These are phyloP conservation scores for Bacidia rubella DNA, from an alignment of 495 filamentous ascomycete species.

Conservation along the genomic window DNA sequence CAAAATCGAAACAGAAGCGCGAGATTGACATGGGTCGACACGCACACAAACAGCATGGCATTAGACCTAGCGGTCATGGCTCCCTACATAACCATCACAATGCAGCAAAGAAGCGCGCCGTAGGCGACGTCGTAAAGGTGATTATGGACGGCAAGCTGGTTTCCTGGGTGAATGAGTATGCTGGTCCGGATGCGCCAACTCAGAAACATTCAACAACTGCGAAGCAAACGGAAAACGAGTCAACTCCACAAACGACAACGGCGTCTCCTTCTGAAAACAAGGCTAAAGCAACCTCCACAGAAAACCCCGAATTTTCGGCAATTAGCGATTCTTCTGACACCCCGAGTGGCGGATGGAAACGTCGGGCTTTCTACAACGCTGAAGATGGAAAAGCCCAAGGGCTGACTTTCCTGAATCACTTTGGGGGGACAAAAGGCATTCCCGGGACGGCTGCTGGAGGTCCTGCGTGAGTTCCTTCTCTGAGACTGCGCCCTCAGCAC, in stretches of 20 bases:
- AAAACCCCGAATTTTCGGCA: neutral
- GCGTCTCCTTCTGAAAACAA: neutral
- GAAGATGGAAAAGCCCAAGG: conserved; percentile 34
- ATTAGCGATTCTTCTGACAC: neutral
- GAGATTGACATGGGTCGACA: conserved; percentile 8
- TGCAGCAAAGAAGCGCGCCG: conserved; percentile 25
- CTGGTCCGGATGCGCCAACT: conserved; percentile 25
- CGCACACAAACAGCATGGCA: neutral
- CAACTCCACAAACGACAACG: neutral
- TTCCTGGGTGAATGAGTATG: conserved; percentile 44
- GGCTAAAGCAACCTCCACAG: neutral
- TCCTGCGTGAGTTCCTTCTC: conserved; percentile 12
- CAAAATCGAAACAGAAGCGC: conserved; percentile 17
- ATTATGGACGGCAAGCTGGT: conserved; percentile 48
- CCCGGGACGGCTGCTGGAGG: conserved; percentile 17
- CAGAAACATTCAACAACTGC: neutral
- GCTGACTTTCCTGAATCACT: conserved; percentile 52
- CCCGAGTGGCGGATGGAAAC: conserved; percentile 21
- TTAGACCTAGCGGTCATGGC: neutral
- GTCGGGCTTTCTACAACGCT: conserved; percentile 44
- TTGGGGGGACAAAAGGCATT: conserved; percentile 25
- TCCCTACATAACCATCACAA: conserved; percentile 13
- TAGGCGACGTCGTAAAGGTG: conserved; percentile 39
- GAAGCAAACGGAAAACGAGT: neutral
- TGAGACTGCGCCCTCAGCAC: neutral